These are phyloP conservation scores for Linanthus parryae DNA, from an alignment of 148 eudicot genomes.

Conservation along the genomic window DNA sequence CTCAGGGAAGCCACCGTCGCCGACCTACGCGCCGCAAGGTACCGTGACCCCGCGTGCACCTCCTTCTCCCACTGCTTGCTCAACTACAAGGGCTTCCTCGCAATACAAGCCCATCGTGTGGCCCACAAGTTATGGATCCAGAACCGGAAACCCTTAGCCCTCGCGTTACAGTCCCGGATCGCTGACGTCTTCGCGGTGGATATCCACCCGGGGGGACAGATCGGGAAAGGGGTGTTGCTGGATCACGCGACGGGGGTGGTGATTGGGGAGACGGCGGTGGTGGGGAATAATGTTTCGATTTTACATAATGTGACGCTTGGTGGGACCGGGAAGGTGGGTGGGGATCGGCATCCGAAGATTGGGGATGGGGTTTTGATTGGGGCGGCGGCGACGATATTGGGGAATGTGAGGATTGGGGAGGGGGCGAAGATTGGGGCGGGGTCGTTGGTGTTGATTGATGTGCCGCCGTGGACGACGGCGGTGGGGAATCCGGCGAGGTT, in stretches of 20 bases:
- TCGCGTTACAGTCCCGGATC: slow-evolving; percentile 39
- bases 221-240: slow-evolving; percentile 35
- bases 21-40: slow-evolving; percentile 72
- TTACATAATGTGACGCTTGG: slow-evolving; percentile 46
- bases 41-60: slow-evolving; percentile 78
- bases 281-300: slow-evolving; percentile 43
- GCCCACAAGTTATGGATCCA: slow-evolving; percentile 38
- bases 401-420: slow-evolving; percentile 36
- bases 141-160: slow-evolving; percentile 33
- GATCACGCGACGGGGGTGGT: slow-evolving; percentile 52
- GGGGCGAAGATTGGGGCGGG: slow-evolving; percentile 49
- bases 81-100: slow-evolving; percentile 80
- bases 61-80: slow-evolving; percentile 81
- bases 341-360: slow-evolving; percentile 50
- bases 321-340: slow-evolving; percentile 39
- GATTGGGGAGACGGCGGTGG: slow-evolving; percentile 44
- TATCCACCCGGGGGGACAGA: slow-evolving; percentile 40
- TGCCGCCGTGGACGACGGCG: slow-evolving; percentile 48
- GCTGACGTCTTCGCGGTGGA: slow-evolving; percentile 42
- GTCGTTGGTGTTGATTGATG: slow-evolving; percentile 41
- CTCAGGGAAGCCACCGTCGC: slow-evolving; percentile 70
- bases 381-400: slow-evolving; percentile 37
- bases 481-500: slow-evolving; percentile 48
- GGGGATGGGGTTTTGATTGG: slow-evolving; percentile 45
- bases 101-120: slow-evolving; percentile 45